Percentiles rank a stretch among this genome's conserved stretches.
Conservation (phyloP, 805 yeast species). For the Lachancea lanzarotensis region DNA sequence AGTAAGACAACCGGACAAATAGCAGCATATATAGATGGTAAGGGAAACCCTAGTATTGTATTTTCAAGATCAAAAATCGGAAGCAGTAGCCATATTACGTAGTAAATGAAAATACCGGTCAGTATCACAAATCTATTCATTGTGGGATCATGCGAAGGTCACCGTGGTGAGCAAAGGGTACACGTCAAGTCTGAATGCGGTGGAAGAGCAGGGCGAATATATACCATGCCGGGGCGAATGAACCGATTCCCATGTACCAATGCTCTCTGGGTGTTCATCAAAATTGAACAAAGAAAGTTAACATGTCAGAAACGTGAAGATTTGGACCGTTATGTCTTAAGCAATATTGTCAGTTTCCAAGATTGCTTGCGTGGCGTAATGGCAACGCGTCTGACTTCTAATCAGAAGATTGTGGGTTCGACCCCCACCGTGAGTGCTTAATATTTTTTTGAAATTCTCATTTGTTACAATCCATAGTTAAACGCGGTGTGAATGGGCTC, state of each 20-base stretch:
- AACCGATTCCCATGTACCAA: too few species aligned
- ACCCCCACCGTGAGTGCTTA: constrained; percentile 48
- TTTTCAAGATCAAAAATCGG: constrained; percentile 28
- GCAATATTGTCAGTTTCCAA: too few species aligned
- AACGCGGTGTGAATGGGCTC: too few species aligned
- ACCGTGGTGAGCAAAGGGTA: background rate
- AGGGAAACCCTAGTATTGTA: constrained; percentile 20
- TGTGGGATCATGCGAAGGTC: background rate
- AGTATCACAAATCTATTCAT: constrained; percentile 25
- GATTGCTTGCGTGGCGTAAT: constrained; percentile 47
- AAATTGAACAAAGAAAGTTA: too few species aligned
- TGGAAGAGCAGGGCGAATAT: too few species aligned
- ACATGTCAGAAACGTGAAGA: too few species aligned
- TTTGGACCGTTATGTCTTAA: too few species aligned
- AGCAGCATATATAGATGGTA: constrained; percentile 28
- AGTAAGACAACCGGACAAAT: constrained; percentile 27
- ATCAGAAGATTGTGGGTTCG: constrained; percentile 52
- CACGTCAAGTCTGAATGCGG: too few species aligned
- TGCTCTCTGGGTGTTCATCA: too few species aligned
- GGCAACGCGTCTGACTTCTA: constrained; percentile 54
- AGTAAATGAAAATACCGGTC: constrained; percentile 20
- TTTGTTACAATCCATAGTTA: too few species aligned
- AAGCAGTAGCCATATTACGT: constrained; percentile 26
- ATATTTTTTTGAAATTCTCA: background rate
- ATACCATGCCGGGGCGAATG: too few species aligned